Conservation (phyloP, 2,329 filamentous ascomycete species). For the Aspergillus piperis region DNA sequence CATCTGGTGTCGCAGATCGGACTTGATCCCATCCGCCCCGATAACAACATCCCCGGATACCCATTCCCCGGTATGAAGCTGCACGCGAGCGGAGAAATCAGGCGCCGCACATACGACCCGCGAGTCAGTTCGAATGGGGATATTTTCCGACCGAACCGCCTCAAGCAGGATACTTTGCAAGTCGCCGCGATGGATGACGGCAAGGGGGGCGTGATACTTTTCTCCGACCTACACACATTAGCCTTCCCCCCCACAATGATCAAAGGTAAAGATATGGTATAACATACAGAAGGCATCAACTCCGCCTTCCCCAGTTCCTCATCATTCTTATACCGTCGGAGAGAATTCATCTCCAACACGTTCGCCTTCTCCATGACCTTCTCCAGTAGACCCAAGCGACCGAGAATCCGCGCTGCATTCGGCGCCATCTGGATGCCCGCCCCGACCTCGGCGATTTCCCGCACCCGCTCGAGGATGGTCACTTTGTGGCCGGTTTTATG, state of each 20-base stretch:
- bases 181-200: neutral
- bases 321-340: neutral
- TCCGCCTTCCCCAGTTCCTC: neutral
- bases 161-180: neutral
- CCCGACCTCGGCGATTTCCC: neutral
- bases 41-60: neutral
- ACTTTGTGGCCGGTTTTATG: neutral
- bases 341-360: neutral
- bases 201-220: neutral
- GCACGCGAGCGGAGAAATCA: neutral
- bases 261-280: neutral
- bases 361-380: neutral
- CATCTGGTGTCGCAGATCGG: slow-evolving; percentile 5
- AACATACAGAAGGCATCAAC: neutral
- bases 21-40: slow-evolving; percentile 1
- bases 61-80: neutral
- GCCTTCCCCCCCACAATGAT: neutral
- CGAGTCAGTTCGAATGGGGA: neutral
- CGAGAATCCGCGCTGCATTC: neutral
- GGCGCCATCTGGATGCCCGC: neutral
- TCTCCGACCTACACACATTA: neutral
- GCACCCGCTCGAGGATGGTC: neutral
- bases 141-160: neutral
- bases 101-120: neutral
- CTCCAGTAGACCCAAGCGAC: neutral